Percentiles rank a stretch among this genome's conserved stretches.
These are phyloP conservation scores for Anisodus acutangulus DNA, from an alignment of 257 asterid species.

Conservation along the genomic window DNA sequence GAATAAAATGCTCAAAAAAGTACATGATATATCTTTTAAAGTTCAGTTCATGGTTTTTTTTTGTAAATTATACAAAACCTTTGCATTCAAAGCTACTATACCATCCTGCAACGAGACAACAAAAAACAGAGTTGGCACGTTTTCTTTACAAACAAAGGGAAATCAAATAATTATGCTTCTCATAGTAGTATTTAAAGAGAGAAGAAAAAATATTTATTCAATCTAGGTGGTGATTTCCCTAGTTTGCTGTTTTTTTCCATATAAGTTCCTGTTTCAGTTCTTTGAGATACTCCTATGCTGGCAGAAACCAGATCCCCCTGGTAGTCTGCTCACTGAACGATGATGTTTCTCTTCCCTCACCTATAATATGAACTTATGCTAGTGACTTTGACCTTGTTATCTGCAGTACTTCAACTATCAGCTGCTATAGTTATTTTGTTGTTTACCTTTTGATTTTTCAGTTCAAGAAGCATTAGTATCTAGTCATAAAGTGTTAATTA, in stretches of 20 bases:
- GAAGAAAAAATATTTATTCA: not conserved
- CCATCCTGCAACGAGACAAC: not conserved
- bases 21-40: not conserved
- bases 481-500: not conserved
- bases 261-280: not conserved
- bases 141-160: conserved; percentile 13
- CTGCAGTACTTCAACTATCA: not conserved
- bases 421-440: not conserved
- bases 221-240: not conserved
- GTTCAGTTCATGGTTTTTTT: not conserved
- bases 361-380: not conserved
- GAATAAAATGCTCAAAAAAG: not conserved
- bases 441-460: conserved; percentile 6
- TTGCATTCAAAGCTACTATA: conserved; percentile 1
- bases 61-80: not conserved
- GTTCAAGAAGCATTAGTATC: not conserved
- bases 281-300: not conserved
- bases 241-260: not conserved
- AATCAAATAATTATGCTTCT: not conserved
- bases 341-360: not conserved
- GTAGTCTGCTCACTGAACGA: not conserved
- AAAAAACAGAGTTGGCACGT: not conserved
- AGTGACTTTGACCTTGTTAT: not conserved
- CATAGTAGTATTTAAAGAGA: not conserved
- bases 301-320: not conserved